These are phyloP conservation scores for Rhipidocladum racemiflorum DNA, from an alignment of 176 grass and related monocot species.

Conservation along the genomic window DNA sequence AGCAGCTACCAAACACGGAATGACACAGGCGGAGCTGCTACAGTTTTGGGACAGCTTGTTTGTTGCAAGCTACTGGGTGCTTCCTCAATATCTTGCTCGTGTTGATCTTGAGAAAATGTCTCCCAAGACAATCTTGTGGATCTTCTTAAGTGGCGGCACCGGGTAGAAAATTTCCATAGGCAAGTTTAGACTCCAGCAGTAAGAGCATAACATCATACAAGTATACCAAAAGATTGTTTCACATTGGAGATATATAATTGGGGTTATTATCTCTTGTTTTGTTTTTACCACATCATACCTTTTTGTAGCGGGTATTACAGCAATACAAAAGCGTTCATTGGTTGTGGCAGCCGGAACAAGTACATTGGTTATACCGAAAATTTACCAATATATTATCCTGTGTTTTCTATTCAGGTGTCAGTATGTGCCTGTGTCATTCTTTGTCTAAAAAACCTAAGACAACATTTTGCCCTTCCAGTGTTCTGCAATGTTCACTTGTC, in stretches of 20 bases:
- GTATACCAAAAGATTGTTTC: slow-evolving; percentile 18
- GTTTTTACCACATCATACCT: neutral
- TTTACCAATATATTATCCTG: neutral
- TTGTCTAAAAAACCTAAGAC: neutral
- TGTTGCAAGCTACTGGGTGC: slow-evolving; percentile 12
- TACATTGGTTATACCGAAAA: neutral
- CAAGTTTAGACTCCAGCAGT: slow-evolving; percentile 27
- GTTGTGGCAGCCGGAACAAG: neutral
- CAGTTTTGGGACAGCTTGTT: slow-evolving; percentile 43
- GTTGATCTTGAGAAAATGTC: slow-evolving; percentile 29
- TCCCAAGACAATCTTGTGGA: slow-evolving; percentile 27
- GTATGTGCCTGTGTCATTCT: neutral
- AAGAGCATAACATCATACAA: slow-evolving; percentile 26
- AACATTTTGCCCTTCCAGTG: neutral
- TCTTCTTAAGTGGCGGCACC: slow-evolving; percentile 37
- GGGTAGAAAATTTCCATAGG: slow-evolving; percentile 37
- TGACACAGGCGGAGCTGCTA: slow-evolving; percentile 27
- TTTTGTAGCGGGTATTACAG: neutral
- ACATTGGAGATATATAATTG: neutral
- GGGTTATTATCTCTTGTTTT: neutral
- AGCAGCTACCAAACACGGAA: slow-evolving; percentile 11
- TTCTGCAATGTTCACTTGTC: neutral
- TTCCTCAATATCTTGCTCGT: slow-evolving; percentile 36
- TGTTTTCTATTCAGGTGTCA: neutral
- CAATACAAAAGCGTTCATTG: neutral